Percentiles rank a stretch among this genome's conserved stretches.
These are phyloP conservation scores for Fusarium dimerum DNA, from an alignment of 2,329 filamentous ascomycete species.

Conservation along the genomic window DNA sequence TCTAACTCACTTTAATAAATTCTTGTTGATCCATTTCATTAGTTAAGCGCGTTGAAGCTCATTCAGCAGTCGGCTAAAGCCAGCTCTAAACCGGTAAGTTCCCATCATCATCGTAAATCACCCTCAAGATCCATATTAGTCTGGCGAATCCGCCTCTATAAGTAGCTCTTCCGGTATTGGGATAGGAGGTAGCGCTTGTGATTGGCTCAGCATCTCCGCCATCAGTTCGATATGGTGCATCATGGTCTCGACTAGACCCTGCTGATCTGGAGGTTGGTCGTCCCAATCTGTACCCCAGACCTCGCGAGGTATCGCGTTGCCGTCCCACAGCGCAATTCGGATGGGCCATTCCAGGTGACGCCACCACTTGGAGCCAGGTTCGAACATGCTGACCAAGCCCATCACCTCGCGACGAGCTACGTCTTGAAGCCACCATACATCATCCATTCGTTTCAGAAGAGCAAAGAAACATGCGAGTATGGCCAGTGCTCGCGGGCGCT, in stretches of 20 bases:
- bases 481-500: slow-evolving; percentile 61
- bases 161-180: slow-evolving; percentile 34
- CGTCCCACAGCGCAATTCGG: slow-evolving; percentile 59
- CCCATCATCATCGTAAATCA: background rate
- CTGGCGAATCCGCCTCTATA: slow-evolving; percentile 35
- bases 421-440: slow-evolving; percentile 70
- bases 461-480: slow-evolving; percentile 69
- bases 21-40: background rate
- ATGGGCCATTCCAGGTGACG: slow-evolving; percentile 62
- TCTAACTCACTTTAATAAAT: background rate
- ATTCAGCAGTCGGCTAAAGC: slow-evolving; percentile 11
- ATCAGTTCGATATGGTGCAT: slow-evolving; percentile 44
- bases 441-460: slow-evolving; percentile 61
- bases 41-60: background rate
- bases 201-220: slow-evolving; percentile 38
- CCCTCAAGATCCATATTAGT: slow-evolving; percentile 21
- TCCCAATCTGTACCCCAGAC: slow-evolving; percentile 58
- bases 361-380: slow-evolving; percentile 61
- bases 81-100: slow-evolving; percentile 15
- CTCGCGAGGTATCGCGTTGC: slow-evolving; percentile 53
- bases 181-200: slow-evolving; percentile 29
- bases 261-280: slow-evolving; percentile 39
- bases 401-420: slow-evolving; percentile 66
- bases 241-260: slow-evolving; percentile 38
- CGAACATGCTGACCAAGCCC: slow-evolving; percentile 61